These are phyloP conservation scores for Helicocarpus griseus DNA, from an alignment of 2,329 filamentous ascomycete species.

Conservation along the genomic window DNA sequence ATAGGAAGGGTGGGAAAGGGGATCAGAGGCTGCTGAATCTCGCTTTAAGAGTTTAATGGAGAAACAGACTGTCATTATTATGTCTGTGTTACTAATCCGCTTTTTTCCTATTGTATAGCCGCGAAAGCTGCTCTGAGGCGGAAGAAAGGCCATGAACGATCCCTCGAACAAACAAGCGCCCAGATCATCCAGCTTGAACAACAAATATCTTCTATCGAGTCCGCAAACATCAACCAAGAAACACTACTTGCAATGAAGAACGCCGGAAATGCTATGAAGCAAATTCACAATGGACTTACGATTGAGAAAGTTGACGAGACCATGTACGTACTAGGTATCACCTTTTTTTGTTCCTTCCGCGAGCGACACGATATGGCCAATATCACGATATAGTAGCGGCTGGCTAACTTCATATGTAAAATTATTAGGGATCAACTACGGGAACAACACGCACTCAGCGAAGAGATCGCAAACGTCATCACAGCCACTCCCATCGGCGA, in stretches of 20 bases:
- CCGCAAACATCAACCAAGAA: constrained; percentile 97
- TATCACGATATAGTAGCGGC: not conserved
- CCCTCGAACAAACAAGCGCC: constrained; percentile 76
- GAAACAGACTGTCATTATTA: not conserved
- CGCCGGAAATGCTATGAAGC: constrained; percentile 81
- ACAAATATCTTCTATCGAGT: constrained; percentile 94
- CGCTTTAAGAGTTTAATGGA: not conserved
- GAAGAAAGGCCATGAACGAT: constrained; percentile 91
- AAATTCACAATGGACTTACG: constrained; percentile 82
- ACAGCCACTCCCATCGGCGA: constrained; percentile 59
- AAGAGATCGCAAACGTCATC: constrained; percentile 85
- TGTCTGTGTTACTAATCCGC: constrained; percentile 3
- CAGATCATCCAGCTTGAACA: constrained; percentile 90
- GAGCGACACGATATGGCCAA: too few relatives aligned
- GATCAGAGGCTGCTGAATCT: not conserved
- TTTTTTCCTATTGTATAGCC: constrained; percentile 43
- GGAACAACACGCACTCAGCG: constrained; percentile 85
- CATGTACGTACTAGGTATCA: constrained; percentile 55
- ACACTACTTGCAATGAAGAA: constrained; percentile 90
- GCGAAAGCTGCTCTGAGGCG: constrained; percentile 82
- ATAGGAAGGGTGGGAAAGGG: not conserved
- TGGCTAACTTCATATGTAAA: constrained; percentile 2
- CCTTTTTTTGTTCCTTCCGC: not conserved
- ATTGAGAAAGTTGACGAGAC: constrained; percentile 91
- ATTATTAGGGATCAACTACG: constrained; percentile 67